Base-by-base conservation (phyloP, 805 yeast species). In the Sugiyamaella marilandica region DNA sequence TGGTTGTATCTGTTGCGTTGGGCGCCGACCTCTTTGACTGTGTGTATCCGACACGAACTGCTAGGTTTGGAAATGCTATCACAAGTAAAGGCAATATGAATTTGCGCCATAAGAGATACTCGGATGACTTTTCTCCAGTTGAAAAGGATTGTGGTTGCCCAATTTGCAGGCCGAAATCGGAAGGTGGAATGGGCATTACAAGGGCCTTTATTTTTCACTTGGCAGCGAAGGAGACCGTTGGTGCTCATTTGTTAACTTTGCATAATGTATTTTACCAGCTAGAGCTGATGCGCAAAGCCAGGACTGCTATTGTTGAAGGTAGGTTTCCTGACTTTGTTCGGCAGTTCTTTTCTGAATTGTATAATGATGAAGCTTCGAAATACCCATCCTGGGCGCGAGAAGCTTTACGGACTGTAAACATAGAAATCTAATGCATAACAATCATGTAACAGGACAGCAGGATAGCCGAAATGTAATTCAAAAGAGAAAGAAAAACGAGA, bases 1-100 rank as follows among this genome's bases (percentile, higher is more conserved):
- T 74, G 55, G 73, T 74, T 4, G 78, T 74, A 7, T 68, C 73
- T 1, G 78, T 74, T 5, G 77, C 77, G 1, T 64, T 74, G 37
- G 77, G 77, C 0, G 77, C 76, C 1, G 77, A 74, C 55, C 61
- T 74, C 65, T 74, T 74, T 59, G 77, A 74, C 54, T 74, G 77
- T 50, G 77, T 74, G 4, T 74, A 71, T 55, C 77, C 77, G 10
- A 73, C 77, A 2, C 61, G 77, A 45, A 74, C 77, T 3, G 70
- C 71, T 8, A 62, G 77, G 29, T 74, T 74, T 55, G 77, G 77
- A 24, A 72, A 74, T 45, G 77, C 77, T 5, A 62, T 74, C 45
- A 74, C 77, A 8, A 62, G 65, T 11, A 49, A 49, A 29, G 77
- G 77, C 1, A 62, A 59, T 11, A 45, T 74, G 18, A 71, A 71